Conservation (phyloP, 2,329 filamentous ascomycete species). For the Penicillium sclerotigenum region DNA sequence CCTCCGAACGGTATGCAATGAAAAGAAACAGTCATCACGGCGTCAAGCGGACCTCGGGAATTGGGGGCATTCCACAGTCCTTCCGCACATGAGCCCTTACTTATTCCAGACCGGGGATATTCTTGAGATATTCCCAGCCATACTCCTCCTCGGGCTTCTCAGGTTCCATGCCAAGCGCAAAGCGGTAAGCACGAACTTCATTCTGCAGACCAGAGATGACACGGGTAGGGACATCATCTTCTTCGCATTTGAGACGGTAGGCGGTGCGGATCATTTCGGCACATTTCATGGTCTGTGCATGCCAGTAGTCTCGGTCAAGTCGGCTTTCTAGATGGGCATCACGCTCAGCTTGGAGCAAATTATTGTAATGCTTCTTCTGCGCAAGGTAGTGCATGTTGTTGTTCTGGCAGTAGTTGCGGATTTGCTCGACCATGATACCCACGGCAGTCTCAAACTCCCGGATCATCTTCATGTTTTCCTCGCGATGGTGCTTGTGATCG, state of each 20-base stretch:
- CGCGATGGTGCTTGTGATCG: conserved; percentile 46
- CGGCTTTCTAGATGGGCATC: conserved; percentile 49
- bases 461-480: conserved; percentile 48
- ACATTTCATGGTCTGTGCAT: conserved; percentile 47
- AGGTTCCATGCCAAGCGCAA: conserved; percentile 47
- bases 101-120: conserved; percentile 38
- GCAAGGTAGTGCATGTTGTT: conserved; percentile 48
- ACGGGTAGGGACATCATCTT: conserved; percentile 45
- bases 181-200: conserved; percentile 48
- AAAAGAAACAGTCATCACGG: conserved; percentile 14
- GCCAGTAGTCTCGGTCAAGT: conserved; percentile 51
- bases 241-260: conserved; percentile 47
- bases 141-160: conserved; percentile 50
- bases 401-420: conserved; percentile 50
- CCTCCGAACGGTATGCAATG: conserved; percentile 5
- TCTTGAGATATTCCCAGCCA: conserved; percentile 49
- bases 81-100: conserved; percentile 5
- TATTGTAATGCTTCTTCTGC: conserved; percentile 50
- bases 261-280: conserved; percentile 50
- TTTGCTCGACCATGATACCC: conserved; percentile 49
- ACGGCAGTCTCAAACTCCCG: conserved; percentile 48
- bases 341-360: conserved; percentile 50
- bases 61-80: conserved; percentile 15
- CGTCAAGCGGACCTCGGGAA: conserved; percentile 7
- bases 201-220: conserved; percentile 48